Percentiles rank a stretch among this genome's conserved stretches.
These are phyloP conservation scores for Hordeum pubiflorum DNA, from an alignment of 202 grass and related monocot species.

Conservation along the genomic window DNA sequence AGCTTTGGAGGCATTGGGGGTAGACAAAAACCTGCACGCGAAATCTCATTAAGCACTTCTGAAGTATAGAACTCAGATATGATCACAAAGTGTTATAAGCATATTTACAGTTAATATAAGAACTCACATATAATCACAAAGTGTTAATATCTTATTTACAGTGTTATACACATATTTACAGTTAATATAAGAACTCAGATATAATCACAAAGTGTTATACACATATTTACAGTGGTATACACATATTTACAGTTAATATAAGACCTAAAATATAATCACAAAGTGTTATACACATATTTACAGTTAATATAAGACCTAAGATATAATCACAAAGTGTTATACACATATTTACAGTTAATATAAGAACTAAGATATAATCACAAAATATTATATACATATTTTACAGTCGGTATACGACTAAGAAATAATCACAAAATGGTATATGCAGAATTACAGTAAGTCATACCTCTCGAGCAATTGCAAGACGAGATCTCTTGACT, in stretches of 20 bases:
- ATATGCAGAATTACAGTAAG: conserved; percentile 2
- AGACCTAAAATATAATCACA: no score
- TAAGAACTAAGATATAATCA: not conserved
- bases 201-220: not conserved
- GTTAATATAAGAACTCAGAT: not conserved
- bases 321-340: not conserved
- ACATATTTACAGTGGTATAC: not conserved
- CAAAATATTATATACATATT: not conserved
- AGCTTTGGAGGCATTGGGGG: conserved; percentile 48
- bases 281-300: no score
- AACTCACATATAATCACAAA: not conserved
- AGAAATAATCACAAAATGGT: not conserved
- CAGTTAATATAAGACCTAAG: not conserved
- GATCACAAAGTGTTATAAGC: not conserved
- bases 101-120: not conserved
- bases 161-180: not conserved
- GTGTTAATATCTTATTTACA: not conserved
- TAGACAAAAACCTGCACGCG: conserved; percentile 54
- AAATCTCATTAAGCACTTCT: conserved; percentile 5
- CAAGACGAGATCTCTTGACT: conserved; percentile 79
- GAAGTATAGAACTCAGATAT: not conserved
- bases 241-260: not conserved
- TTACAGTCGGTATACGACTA: not conserved
- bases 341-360: not conserved
- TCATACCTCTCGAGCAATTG: conserved; percentile 88